A percentile compares a stretch with the other conserved stretches of the same genome.
Conservation (phyloP, 208 protist genomes). For the Trypanosoma cruzi region DNA sequence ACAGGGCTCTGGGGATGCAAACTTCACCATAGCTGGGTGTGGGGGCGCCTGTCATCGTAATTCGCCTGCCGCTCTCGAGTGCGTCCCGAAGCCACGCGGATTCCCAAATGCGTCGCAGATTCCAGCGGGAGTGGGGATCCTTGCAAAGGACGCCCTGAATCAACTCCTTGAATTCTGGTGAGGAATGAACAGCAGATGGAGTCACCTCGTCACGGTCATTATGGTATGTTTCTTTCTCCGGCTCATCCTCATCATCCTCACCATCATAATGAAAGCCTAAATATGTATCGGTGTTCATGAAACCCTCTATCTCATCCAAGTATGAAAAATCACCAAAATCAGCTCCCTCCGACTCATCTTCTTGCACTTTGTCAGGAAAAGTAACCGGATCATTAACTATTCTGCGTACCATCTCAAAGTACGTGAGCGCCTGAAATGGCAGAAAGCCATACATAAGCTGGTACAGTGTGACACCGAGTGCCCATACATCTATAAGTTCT, state of each 20-base stretch:
- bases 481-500: conserved; percentile 53
- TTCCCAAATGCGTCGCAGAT: conserved; percentile 14
- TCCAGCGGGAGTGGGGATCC: conserved; percentile 35
- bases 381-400: conserved; percentile 39
- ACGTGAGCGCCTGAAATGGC: conserved; percentile 39
- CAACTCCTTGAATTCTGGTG: conserved; percentile 48
- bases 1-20: background rate
- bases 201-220: background rate
- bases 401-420: conserved; percentile 22
- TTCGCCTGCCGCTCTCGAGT: background rate
- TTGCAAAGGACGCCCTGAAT: conserved; percentile 61
- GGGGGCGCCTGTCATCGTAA: background rate
- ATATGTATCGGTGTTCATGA: background rate
- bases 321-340: background rate
- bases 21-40: background rate
- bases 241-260: background rate
- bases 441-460: conserved; percentile 46
- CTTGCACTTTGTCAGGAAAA: conserved; percentile 41
- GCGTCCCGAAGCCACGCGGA: conserved; percentile 4
- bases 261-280: too few species aligned
- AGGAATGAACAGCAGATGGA: conserved; percentile 3
- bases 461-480: conserved; percentile 67
- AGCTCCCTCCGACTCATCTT: background rate
- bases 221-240: background rate
- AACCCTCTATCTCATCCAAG: background rate